A percentile compares a stretch with the other conserved stretches of the same genome.
These are phyloP conservation scores for Mycena vulgaris DNA, from an alignment of 768 basidiomycete genomes.

Conservation along the genomic window DNA sequence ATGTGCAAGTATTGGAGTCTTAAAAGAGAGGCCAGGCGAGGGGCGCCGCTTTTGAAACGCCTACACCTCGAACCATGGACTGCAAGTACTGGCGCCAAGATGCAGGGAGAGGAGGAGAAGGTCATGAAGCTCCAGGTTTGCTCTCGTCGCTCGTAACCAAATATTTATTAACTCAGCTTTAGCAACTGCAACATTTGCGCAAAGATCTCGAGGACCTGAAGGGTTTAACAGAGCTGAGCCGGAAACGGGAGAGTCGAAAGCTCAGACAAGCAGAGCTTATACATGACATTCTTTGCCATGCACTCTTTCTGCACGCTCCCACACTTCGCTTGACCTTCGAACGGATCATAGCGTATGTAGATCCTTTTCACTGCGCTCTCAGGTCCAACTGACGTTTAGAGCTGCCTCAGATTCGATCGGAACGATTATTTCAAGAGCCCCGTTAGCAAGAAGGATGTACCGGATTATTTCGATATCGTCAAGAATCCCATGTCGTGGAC, in stretches of 20 bases:
- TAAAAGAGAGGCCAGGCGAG: slow-evolving; percentile 93
- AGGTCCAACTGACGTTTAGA: slow-evolving; percentile 22
- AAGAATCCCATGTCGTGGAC: slow-evolving; percentile 92
- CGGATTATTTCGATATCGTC: slow-evolving; percentile 93
- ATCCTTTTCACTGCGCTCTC: background rate
- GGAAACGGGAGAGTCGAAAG: slow-evolving; percentile 89
- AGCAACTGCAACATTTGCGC: slow-evolving; percentile 75
- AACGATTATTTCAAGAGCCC: slow-evolving; percentile 86
- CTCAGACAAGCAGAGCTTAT: slow-evolving; percentile 76
- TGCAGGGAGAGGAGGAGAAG: slow-evolving; percentile 88
- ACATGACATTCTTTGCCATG: slow-evolving; percentile 72
- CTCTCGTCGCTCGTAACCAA: slow-evolving; percentile 3
- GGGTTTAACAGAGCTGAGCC: slow-evolving; percentile 73
- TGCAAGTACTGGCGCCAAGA: slow-evolving; percentile 72
- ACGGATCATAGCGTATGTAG: slow-evolving; percentile 76
- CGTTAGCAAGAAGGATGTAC: slow-evolving; percentile 83
- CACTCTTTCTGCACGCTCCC: slow-evolving; percentile 78
- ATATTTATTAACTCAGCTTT: slow-evolving; percentile 15
- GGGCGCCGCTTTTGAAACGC: slow-evolving; percentile 93
- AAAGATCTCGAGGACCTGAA: slow-evolving; percentile 85
- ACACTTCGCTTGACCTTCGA: slow-evolving; percentile 77
- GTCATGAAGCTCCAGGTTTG: slow-evolving; percentile 85
- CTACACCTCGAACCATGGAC: slow-evolving; percentile 99
- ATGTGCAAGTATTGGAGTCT: slow-evolving; percentile 97
- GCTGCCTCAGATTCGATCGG: slow-evolving; percentile 73